Base-by-base conservation (phyloP, 495 filamentous ascomycete genomes). In the Delitschia confertaspora region DNA sequence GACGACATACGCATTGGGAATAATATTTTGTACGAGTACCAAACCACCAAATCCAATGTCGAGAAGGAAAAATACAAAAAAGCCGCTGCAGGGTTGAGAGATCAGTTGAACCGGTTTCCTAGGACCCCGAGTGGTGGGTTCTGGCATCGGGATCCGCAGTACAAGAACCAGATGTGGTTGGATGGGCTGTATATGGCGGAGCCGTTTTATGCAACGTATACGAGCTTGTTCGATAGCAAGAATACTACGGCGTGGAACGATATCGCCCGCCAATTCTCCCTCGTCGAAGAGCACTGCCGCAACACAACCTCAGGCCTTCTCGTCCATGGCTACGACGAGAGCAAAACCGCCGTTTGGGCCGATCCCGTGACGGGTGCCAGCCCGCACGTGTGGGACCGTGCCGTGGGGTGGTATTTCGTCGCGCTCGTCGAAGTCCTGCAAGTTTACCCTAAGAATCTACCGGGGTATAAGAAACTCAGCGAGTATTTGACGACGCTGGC, bases 361-460 rank as follows among this genome's bases (percentile, higher is more conserved):
- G 64, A 75, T 39, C 62, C 68, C 0, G 42, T 64, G 2, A 78
- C 73, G 5, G 75, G 76, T 23, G 73, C 69, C 2, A 65, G 67
- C 18, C 74, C 71, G 4, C 56, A 71, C 9, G 72, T 75, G 17
- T 80, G 76, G 76, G 62, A 66, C 39, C 65, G 76, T 11, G 68
- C 75, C 0, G 58, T 76, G 13, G 76, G 75, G 0, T 79, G 75
- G 76, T 79, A 77, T 42, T 55, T 72, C 21, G 73, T 78, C 66
- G 70, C 69, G 7, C 57, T 80, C 1, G 61, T 76, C 1, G 74
- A 79, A 38, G 65, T 71, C 11, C 61, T 79, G 19, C 69, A 75
- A 27, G 53, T 68, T 20, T 68, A 71, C 36, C 65, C 65, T 4
- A n/a, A 42, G 18, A 23, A 32, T 0, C 60, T 66, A 23, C 36